A percentile compares a stretch with the other conserved stretches of the same genome.
Conservation (phyloP, 2,329 filamentous ascomycete species). For the Aspergillus novoparasiticus region DNA sequence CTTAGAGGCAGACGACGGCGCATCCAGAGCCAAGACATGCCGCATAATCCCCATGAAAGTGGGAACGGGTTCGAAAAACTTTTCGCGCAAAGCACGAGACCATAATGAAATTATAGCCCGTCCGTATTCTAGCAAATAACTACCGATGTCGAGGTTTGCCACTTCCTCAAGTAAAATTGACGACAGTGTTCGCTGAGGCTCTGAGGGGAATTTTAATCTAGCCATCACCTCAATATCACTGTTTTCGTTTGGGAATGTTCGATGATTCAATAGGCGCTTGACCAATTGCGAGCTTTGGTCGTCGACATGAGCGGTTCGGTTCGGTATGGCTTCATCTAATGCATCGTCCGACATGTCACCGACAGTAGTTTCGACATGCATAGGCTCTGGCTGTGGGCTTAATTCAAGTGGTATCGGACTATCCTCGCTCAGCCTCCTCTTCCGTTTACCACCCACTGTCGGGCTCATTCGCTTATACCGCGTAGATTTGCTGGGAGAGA, state of each 20-base stretch:
- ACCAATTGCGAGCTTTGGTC: slow-evolving; percentile 45
- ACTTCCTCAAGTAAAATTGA: slow-evolving; percentile 58
- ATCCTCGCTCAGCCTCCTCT: slow-evolving; percentile 54
- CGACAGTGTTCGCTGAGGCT: slow-evolving; percentile 51
- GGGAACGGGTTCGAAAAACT: slow-evolving; percentile 48
- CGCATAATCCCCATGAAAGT: slow-evolving; percentile 46
- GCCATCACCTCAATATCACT: slow-evolving; percentile 59
- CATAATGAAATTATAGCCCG: slow-evolving; percentile 56
- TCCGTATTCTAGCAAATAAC: slow-evolving; percentile 53
- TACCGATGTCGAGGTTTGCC: slow-evolving; percentile 44
- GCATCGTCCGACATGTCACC: slow-evolving; percentile 26
- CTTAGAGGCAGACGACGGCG: slow-evolving; percentile 36
- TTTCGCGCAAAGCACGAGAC: slow-evolving; percentile 58
- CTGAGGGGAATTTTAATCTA: slow-evolving; percentile 56
- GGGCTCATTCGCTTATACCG: slow-evolving; percentile 57
- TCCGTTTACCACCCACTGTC: slow-evolving; percentile 60
- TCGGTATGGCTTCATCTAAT: slow-evolving; percentile 21
- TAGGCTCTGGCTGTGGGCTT: slow-evolving; percentile 31
- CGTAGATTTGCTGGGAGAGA: slow-evolving; percentile 57
- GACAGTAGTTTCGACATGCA: slow-evolving; percentile 29
- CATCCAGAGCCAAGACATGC: slow-evolving; percentile 44
- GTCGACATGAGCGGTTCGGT: slow-evolving; percentile 27
- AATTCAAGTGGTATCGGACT: slow-evolving; percentile 55
- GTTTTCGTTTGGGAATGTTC: slow-evolving; percentile 49
- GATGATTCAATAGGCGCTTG: slow-evolving; percentile 59